A percentile compares a stretch with the other conserved stretches of the same genome.
Conservation (phyloP, 148 eudicot genomes). For the Dianthus caryophyllus region DNA sequence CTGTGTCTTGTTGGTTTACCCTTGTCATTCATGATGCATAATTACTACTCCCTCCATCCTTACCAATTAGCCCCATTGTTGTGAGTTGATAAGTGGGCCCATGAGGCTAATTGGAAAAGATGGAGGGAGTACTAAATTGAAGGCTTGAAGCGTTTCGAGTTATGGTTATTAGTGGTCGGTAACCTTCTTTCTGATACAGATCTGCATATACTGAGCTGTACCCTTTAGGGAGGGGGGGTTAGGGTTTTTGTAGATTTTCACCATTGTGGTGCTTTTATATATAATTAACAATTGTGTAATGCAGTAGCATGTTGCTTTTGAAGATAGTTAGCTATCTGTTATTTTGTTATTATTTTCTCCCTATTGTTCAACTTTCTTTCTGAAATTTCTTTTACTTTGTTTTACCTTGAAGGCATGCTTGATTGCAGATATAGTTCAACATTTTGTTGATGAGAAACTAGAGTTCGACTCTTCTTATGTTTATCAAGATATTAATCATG, state of each 20-base stretch:
- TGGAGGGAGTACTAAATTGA: too few species aligned
- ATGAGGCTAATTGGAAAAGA: too few species aligned
- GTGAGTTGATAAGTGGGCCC: too few species aligned
- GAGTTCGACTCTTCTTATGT: constrained; percentile 93
- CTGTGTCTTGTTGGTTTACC: background rate
- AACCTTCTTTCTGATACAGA: too few species aligned
- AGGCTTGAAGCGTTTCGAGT: background rate
- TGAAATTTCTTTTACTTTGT: constrained; percentile 19
- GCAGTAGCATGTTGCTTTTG: background rate
- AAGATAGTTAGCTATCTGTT: background rate
- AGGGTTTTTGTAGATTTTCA: background rate
- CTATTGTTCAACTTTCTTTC: background rate
- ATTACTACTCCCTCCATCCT: too few species aligned
- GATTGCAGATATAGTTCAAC: constrained; percentile 95
- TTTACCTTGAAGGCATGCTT: constrained; percentile 72
- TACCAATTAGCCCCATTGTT: too few species aligned
- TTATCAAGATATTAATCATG: constrained; percentile 83
- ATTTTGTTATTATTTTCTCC: background rate
- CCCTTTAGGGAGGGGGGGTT: too few species aligned
- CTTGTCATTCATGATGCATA: too few species aligned
- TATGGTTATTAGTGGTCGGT: background rate
- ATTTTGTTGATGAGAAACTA: constrained; percentile 91
- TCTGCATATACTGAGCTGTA: too few species aligned
- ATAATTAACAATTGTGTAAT: background rate
- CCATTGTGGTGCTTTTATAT: background rate